Evolutionary conservation across 1,284 basidiomycete species (phyloP).

Genomic region (Irpex sp.): DNA sequence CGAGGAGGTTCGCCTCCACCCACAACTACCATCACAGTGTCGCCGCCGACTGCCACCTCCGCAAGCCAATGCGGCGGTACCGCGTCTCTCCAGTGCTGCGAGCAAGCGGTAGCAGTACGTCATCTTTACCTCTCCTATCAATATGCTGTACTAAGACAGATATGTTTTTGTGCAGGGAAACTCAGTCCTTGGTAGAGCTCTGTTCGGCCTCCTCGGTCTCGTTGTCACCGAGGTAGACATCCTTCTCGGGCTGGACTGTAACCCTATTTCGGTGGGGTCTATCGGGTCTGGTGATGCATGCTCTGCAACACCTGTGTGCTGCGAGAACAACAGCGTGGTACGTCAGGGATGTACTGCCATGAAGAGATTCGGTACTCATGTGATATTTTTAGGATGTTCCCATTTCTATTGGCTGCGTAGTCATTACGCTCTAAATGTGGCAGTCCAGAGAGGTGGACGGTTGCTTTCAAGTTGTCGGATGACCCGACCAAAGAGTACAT

Average conservation of each 20-base stretch:
- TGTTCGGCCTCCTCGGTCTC: slow-evolving; percentile 17
- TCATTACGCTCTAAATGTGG: slow-evolving; percentile 14
- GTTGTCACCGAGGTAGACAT: slow-evolving; percentile 15
- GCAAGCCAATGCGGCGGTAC: slow-evolving; percentile 8
- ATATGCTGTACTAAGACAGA: neutral
- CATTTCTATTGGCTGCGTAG: slow-evolving; percentile 21
- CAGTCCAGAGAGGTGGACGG: neutral
- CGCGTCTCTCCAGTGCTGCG: slow-evolving; percentile 6
- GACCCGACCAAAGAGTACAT: no score
- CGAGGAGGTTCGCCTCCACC: slow-evolving; percentile 11
- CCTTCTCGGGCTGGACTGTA: slow-evolving; percentile 21
- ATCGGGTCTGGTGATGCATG: slow-evolving; percentile 15
- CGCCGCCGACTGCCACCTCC: slow-evolving; percentile 9
- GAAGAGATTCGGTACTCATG: neutral
- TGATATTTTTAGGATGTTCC: slow-evolving; percentile 10
- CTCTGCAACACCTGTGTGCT: slow-evolving; percentile 18
- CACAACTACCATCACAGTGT: slow-evolving; percentile 7
- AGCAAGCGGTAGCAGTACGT: neutral
- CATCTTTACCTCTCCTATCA: neutral
- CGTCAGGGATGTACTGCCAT: neutral
- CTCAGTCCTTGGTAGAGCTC: slow-evolving; percentile 6
- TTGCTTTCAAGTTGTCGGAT: neutral
- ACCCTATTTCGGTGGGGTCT: slow-evolving; percentile 19
- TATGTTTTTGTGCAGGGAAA: slow-evolving; percentile 7
- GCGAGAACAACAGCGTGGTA: slow-evolving; percentile 20